Evolutionary conservation across 306 rosid genomes (phyloP).

Genomic region (Fagus sylvatica): DNA sequence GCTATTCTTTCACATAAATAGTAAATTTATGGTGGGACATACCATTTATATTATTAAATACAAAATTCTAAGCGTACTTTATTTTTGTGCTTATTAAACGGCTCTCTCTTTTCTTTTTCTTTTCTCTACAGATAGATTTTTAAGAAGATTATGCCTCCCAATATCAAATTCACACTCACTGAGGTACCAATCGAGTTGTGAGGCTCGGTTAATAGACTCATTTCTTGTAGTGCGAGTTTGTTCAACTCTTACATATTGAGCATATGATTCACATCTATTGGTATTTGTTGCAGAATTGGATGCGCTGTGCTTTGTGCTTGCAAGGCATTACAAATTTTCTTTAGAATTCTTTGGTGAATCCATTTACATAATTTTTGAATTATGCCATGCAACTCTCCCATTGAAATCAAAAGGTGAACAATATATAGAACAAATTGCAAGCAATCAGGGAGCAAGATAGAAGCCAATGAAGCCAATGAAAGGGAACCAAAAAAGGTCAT

Average conservation of each 20-base stretch:
- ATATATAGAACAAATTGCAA: neutral
- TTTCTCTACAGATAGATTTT: no score
- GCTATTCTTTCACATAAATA: no score
- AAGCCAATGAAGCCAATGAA: neutral
- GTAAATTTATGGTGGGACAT: no score
- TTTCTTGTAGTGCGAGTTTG: neutral
- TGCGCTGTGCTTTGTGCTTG: neutral
- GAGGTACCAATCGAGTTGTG: no score
- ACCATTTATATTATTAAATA: no score
- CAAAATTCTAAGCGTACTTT: no score
- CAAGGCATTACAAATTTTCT: neutral
- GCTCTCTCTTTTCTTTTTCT: no score
- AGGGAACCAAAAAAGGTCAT: neutral
- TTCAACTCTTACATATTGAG: neutral
- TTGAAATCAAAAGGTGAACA: neutral
- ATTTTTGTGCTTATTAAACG: no score
- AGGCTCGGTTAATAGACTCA: neutral
- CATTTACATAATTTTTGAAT: neutral
- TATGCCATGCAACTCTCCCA: neutral
- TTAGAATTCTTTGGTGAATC: neutral
- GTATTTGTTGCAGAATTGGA: neutral
- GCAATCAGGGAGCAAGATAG: neutral
- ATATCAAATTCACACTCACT: no score
- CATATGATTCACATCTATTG: neutral
- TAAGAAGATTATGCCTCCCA: no score